Conservation (phyloP, 768 basidiomycete genomes). For the Leccinum variicolor region DNA sequence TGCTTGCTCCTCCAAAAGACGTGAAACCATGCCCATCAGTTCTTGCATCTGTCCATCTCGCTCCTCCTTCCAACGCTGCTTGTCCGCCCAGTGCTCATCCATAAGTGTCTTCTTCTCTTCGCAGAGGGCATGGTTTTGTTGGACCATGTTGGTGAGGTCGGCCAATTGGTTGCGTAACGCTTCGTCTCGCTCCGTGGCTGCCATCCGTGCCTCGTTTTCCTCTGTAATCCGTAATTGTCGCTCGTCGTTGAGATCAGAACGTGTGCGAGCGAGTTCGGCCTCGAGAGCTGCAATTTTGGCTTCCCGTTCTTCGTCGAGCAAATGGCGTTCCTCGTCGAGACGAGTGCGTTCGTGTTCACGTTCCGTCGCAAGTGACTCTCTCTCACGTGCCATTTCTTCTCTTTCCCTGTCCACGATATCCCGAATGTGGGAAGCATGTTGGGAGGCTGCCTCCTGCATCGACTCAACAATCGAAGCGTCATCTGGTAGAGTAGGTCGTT, state of each 20-base stretch:
- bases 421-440: conserved; percentile 55
- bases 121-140: conserved; percentile 59
- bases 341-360: no score
- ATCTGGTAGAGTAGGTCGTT: conserved; percentile 21
- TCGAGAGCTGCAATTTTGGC: no score
- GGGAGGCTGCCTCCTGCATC: conserved; percentile 50
- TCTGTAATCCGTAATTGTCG: no score
- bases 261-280: no score
- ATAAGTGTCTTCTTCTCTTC: conserved; percentile 56
- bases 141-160: conserved; percentile 72
- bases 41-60: conserved; percentile 58
- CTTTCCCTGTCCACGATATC: conserved; percentile 57
- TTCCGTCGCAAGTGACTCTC: conserved; percentile 36
- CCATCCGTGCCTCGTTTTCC: no score
- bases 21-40: conserved; percentile 58
- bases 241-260: no score
- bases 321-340: no score
- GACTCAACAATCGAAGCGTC: conserved; percentile 34
- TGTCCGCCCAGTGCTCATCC: conserved; percentile 58
- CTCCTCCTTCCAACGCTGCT: conserved; percentile 51
- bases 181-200: conserved; percentile 47
- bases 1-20: conserved; percentile 54
- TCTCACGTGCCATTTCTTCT: conserved; percentile 54
- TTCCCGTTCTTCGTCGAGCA: no score
- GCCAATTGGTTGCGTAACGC: conserved; percentile 55